These are phyloP conservation scores for Magnaporthales sp. DNA, from an alignment of 2,329 filamentous ascomycete genomes.

Conservation along the genomic window DNA sequence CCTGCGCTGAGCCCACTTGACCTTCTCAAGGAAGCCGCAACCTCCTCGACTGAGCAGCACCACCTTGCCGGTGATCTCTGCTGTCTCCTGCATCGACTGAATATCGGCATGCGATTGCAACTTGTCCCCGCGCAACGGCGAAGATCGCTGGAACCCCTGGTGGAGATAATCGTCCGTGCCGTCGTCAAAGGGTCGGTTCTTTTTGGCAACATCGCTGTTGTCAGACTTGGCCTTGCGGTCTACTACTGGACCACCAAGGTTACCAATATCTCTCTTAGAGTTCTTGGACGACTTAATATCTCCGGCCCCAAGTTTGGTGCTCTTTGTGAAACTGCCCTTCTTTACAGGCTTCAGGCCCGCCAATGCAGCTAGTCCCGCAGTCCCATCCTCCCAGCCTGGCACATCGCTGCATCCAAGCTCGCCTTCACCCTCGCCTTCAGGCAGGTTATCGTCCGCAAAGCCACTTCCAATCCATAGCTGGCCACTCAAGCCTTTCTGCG, in stretches of 20 bases:
- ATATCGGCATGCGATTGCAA: slow-evolving; percentile 67
- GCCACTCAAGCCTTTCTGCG: slow-evolving; percentile 69
- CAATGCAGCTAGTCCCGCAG: slow-evolving; percentile 14
- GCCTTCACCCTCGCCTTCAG: slow-evolving; percentile 63
- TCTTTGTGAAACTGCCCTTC: background rate
- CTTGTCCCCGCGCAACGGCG: slow-evolving; percentile 14
- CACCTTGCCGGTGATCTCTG: slow-evolving; percentile 89
- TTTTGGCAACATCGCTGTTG: background rate
- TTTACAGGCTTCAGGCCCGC: slow-evolving; percentile 33
- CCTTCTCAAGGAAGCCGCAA: slow-evolving; percentile 94
- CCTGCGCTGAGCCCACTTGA: slow-evolving; percentile 90
- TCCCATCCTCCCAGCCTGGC: slow-evolving; percentile 70
- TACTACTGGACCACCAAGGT: slow-evolving; percentile 19
- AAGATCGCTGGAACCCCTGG: slow-evolving; percentile 26
- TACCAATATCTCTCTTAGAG: slow-evolving; percentile 25
- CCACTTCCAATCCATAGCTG: slow-evolving; percentile 90
- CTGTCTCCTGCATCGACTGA: slow-evolving; percentile 80
- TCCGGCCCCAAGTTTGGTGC: background rate
- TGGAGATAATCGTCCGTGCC: slow-evolving; percentile 82
- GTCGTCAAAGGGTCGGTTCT: slow-evolving; percentile 40
- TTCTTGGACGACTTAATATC: slow-evolving; percentile 20
- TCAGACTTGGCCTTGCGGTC: slow-evolving; percentile 14
- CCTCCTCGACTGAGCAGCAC: slow-evolving; percentile 86
- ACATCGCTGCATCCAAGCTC: slow-evolving; percentile 95
- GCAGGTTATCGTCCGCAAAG: slow-evolving; percentile 70